Evolutionary conservation across 306 rosid species (phyloP), one percentile per base, ranked within the genome.

Genomic region (Crotalaria pallida): DNA sequence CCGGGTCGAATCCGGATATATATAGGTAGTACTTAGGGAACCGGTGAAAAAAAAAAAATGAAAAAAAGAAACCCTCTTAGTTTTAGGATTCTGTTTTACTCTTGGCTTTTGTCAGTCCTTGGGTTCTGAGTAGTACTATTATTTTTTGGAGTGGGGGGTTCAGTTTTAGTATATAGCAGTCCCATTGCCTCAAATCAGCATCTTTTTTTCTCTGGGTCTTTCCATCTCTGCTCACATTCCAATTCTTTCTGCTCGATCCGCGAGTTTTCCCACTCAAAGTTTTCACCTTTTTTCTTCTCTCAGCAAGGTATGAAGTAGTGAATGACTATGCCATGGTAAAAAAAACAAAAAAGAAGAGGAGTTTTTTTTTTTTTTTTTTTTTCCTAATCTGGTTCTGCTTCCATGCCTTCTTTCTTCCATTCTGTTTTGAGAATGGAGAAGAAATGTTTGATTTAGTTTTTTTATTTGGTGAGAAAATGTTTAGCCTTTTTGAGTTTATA

Each of bases 91-190:
- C 81, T 77, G 79, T 81, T 59, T 78, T 36, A 45, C 86, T 77
- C 80, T 73, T 76, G 47, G 70, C 87, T 52, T 70, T 80, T 88
- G 91, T 92, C 91, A 84, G 91, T 82, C 85, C 76, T 88, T 72
- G 82, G 84, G 84, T 80, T 76, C 80, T 73, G 84, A 68, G 77
- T n/a, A n/a, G n/a, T n/a, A n/a, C n/a, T n/a, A n/a, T n/a, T n/a
- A n/a, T 71, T 33, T 59, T 74, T 68, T 50, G 45, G 33, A 86
- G 84, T 68, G 41, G 45, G 33, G 87, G 84, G 86, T 88, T 78
- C 74, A 58, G 79, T 85, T 88, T 78, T 72, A 58, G 79, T 85
- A 84, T 72, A 15, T 51, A 60, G 58, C 21, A 69, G 79, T 26
- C 76, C 75, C 92, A 80, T 85, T 86, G 81, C 71, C 74, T 69